phyloP scores from a whole-genome alignment of 441 rosid genomes.

The Arabidopsis lyrata region DNA sequence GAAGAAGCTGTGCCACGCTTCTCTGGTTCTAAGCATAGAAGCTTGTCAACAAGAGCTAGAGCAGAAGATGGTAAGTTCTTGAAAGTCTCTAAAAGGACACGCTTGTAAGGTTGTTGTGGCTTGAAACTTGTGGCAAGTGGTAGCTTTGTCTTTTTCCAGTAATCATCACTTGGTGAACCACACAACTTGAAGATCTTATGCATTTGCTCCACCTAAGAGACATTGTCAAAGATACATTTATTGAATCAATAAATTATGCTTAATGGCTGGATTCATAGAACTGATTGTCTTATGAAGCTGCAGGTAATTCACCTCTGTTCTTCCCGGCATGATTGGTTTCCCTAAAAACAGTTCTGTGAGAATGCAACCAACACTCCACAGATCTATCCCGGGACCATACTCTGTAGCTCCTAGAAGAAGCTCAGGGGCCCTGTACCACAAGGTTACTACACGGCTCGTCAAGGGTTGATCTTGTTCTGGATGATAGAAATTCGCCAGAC shows the following conservation, averaged over 20 bases:
- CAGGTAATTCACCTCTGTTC: conserved; percentile 74
- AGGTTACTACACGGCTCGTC: conserved; percentile 96
- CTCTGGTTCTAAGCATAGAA: conserved; percentile 76
- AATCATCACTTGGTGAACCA: conserved; percentile 80
- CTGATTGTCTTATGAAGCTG: conserved; percentile 2
- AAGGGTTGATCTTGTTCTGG: conserved; percentile 68
- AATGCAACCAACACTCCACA: conserved; percentile 96
- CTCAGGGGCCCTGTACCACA: conserved; percentile 98
- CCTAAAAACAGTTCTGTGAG: conserved; percentile 82
- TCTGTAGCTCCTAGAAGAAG: conserved; percentile 92
- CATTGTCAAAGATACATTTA: not conserved
- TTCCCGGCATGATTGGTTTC: conserved; percentile 97
- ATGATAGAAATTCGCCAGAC: conserved; percentile 71
- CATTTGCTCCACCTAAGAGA: conserved; percentile 88
- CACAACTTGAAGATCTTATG: conserved; percentile 96
- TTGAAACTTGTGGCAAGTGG: conserved; percentile 82
- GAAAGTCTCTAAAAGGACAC: conserved; percentile 65
- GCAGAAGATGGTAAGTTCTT: conserved; percentile 67
- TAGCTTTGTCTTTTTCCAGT: conserved; percentile 72
- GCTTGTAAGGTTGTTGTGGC: conserved; percentile 76
- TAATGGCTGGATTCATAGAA: conserved; percentile 9
- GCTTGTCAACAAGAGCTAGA: conserved; percentile 69
- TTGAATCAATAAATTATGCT: conserved; percentile 19
- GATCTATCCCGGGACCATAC: conserved; percentile 82
- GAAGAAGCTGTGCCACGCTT: conserved; percentile 69